Percentiles rank a stretch among this genome's conserved stretches.
phyloP scores from a whole-genome alignment of 768 basidiomycete species.

The Lactarius quietus region DNA sequence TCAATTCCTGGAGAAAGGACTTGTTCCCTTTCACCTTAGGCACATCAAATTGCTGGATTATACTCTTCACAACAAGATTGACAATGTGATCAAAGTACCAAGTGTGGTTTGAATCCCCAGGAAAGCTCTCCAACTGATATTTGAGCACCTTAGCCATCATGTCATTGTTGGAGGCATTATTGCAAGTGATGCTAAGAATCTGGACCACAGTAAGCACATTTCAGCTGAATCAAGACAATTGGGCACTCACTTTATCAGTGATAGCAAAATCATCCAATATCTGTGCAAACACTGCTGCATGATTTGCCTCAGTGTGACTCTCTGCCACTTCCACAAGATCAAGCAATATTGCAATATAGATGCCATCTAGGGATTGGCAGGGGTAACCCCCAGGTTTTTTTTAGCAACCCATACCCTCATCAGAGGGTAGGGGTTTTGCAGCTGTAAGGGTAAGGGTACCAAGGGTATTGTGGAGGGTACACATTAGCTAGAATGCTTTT shows the following conservation, averaged over 20 bases:
- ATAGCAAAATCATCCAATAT: slow-evolving; percentile 32
- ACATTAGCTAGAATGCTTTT: too few species aligned
- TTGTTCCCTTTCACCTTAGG: too few species aligned
- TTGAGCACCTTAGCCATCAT: slow-evolving; percentile 34
- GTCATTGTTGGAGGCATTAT: slow-evolving; percentile 39
- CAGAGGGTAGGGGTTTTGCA: too few species aligned
- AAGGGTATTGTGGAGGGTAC: too few species aligned
- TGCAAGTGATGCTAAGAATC: too few species aligned
- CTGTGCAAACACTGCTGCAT: slow-evolving; percentile 30
- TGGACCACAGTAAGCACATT: background rate
- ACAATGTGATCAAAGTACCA: slow-evolving; percentile 41
- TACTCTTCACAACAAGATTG: slow-evolving; percentile 38
- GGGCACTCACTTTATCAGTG: slow-evolving; percentile 29
- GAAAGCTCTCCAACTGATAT: slow-evolving; percentile 27
- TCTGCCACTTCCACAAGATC: background rate
- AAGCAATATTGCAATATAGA: background rate
- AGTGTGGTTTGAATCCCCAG: slow-evolving; percentile 29
- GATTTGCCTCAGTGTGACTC: slow-evolving; percentile 32
- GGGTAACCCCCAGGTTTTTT: too few species aligned
- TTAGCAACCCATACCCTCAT: too few species aligned
- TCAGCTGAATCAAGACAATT: background rate
- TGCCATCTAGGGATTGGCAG: too few species aligned
- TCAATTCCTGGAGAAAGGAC: too few species aligned
- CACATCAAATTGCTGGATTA: too few species aligned
- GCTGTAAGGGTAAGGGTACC: too few species aligned